A percentile compares a stretch with the other conserved stretches of the same genome.
Conservation (phyloP, 148 eudicot species). For the Chenopodium suecicum region DNA sequence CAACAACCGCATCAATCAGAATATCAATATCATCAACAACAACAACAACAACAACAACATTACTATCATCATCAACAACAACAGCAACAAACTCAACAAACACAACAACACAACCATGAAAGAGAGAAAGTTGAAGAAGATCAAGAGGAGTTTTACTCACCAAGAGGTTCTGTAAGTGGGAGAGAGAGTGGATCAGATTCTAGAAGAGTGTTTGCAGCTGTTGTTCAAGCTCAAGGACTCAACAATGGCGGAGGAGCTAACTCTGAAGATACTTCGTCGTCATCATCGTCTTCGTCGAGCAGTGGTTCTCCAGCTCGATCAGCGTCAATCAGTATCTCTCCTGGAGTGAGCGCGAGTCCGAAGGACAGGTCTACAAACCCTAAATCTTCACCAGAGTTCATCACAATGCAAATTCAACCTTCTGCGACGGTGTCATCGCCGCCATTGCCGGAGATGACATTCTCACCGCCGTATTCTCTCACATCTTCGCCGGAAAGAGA, state of each 20-base stretch:
- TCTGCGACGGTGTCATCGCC: conserved; percentile 26
- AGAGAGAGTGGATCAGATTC: conserved; percentile 69
- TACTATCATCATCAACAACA: not conserved
- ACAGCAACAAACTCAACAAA: not conserved
- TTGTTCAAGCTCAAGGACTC: conserved; percentile 34
- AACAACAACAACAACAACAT: conserved; percentile 5
- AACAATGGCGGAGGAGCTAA: conserved; percentile 23
- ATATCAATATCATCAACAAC: no score
- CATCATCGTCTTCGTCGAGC: conserved; percentile 51
- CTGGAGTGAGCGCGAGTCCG: conserved; percentile 63
- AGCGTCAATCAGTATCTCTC: conserved; percentile 67
- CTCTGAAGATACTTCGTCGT: conserved; percentile 36
- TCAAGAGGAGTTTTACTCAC: conserved; percentile 86
- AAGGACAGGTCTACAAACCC: conserved; percentile 36
- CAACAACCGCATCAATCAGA: no score
- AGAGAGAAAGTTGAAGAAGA: conserved; percentile 38
- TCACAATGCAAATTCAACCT: conserved; percentile 41
- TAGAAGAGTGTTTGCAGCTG: conserved; percentile 46
- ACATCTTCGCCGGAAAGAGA: conserved; percentile 46
- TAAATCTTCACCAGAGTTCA: conserved; percentile 68
- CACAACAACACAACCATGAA: no score
- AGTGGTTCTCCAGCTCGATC: conserved; percentile 72
- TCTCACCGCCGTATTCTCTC: conserved; percentile 39
- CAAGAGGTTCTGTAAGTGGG: conserved; percentile 68
- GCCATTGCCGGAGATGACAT: conserved; percentile 40